phyloP scores from a whole-genome alignment of 805 yeast genomes.

The Diddensiella transvaalensis region DNA sequence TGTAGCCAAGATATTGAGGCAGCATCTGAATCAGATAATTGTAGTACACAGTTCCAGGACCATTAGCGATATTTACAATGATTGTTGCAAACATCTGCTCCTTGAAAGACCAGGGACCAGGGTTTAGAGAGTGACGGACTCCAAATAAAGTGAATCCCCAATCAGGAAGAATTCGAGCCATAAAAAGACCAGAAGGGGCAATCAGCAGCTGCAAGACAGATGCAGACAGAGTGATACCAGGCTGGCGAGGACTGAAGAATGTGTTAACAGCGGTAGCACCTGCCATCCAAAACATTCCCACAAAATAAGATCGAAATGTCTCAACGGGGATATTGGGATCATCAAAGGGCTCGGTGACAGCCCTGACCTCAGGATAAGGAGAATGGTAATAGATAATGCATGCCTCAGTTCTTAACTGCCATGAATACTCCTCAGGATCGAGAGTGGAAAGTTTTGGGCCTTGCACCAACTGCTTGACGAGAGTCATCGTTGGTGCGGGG shows the following conservation, averaged over 20 bases:
- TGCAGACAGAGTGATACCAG: constrained; percentile 42
- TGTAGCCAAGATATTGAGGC: constrained; percentile 12
- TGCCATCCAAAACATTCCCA: constrained; percentile 36
- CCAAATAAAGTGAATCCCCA: constrained; percentile 41
- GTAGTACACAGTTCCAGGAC: constrained; percentile 29
- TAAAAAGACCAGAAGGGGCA: constrained; percentile 53
- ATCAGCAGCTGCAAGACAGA: constrained; percentile 48
- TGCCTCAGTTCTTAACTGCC: constrained; percentile 39
- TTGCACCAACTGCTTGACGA: constrained; percentile 26
- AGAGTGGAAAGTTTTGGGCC: constrained; percentile 14
- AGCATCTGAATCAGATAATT: constrained; percentile 13
- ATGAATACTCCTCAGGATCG: constrained; percentile 14
- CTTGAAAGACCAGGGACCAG: constrained; percentile 59
- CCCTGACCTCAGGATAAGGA: constrained; percentile 57
- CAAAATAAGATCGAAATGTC: constrained; percentile 47
- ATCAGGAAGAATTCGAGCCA: constrained; percentile 45
- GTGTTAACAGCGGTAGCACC: constrained; percentile 48
- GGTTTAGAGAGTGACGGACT: constrained; percentile 42
- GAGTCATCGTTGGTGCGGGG: constrained; percentile 37
- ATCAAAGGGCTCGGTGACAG: constrained; percentile 50
- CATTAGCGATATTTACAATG: constrained; percentile 38
- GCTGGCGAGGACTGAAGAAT: constrained; percentile 54
- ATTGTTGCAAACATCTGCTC: constrained; percentile 60
- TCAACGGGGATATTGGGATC: constrained; percentile 44
- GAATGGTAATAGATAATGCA: constrained; percentile 40